A percentile compares a stretch with the other conserved stretches of the same genome.
phyloP scores from a whole-genome alignment of 2,329 filamentous ascomycete genomes.

The Pseudofabraea citricarpa region DNA sequence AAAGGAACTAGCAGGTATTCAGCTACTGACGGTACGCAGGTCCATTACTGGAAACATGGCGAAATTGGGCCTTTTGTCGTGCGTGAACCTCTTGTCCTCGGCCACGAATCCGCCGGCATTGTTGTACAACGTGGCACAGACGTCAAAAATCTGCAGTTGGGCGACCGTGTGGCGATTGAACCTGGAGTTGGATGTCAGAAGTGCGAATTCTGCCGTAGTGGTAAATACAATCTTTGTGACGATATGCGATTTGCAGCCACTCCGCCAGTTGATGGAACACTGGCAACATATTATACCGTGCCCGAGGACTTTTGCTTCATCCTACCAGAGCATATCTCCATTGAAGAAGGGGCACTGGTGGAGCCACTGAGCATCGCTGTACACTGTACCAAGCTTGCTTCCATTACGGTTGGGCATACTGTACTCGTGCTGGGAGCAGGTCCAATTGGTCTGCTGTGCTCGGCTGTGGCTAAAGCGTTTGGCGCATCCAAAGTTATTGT shows the following conservation, averaged over 20 bases:
- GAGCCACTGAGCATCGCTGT: conserved; percentile 44
- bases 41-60: conserved; percentile 34
- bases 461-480: conserved; percentile 40
- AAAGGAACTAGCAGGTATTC: neutral
- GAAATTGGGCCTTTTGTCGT: conserved; percentile 42
- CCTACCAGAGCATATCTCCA: conserved; percentile 24
- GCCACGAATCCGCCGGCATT: conserved; percentile 37
- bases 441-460: conserved; percentile 41
- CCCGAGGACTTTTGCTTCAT: conserved; percentile 35
- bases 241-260: conserved; percentile 35
- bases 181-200: conserved; percentile 38
- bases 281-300: conserved; percentile 31
- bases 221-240: conserved; percentile 36
- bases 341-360: conserved; percentile 31
- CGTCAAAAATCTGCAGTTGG: conserved; percentile 36
- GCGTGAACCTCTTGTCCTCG: conserved; percentile 37
- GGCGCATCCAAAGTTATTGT: conserved; percentile 40
- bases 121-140: conserved; percentile 33
- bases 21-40: neutral
- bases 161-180: conserved; percentile 42
- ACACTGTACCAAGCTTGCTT: conserved; percentile 36
- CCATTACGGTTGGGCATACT: conserved; percentile 34
- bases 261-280: conserved; percentile 33
- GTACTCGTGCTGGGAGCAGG: conserved; percentile 44
- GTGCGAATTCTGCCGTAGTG: conserved; percentile 33